Conservation (phyloP, 2,329 filamentous ascomycete species). For the Didymella arachidicola region DNA sequence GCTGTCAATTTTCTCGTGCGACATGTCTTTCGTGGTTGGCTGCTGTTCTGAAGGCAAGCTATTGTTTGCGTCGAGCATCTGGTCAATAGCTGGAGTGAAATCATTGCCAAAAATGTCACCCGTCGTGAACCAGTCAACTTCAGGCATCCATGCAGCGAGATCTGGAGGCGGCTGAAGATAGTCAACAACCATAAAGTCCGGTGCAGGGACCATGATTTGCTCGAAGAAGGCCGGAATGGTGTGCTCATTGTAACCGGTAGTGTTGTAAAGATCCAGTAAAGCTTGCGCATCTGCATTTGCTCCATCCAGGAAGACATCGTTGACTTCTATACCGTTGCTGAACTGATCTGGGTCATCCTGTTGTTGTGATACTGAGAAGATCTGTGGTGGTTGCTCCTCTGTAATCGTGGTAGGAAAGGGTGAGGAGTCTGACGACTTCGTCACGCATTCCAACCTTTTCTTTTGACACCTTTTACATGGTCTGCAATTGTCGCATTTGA, state of each 20-base stretch:
- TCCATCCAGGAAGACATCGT: background rate
- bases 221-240: conserved; percentile 25
- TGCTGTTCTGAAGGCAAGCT: conserved; percentile 1
- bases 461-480: background rate
- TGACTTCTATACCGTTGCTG: background rate
- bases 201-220: conserved; percentile 33
- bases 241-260: conserved; percentile 1
- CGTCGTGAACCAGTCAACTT: conserved; percentile 28
- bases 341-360: background rate
- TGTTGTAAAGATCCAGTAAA: background rate
- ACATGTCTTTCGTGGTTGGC: background rate
- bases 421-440: background rate
- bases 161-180: conserved; percentile 26
- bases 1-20: background rate
- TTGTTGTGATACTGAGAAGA: background rate
- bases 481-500: background rate
- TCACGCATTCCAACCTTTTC: background rate
- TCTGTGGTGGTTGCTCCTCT: background rate
- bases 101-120: conserved; percentile 29
- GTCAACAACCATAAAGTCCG: conserved; percentile 26
- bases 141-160: conserved; percentile 30
- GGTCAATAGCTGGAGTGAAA: conserved; percentile 27
- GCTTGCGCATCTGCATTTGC: background rate
- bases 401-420: background rate
- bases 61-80: conserved; percentile 18